Conservation (phyloP, 768 basidiomycete genomes). For the Guyanaporus albipodus region DNA sequence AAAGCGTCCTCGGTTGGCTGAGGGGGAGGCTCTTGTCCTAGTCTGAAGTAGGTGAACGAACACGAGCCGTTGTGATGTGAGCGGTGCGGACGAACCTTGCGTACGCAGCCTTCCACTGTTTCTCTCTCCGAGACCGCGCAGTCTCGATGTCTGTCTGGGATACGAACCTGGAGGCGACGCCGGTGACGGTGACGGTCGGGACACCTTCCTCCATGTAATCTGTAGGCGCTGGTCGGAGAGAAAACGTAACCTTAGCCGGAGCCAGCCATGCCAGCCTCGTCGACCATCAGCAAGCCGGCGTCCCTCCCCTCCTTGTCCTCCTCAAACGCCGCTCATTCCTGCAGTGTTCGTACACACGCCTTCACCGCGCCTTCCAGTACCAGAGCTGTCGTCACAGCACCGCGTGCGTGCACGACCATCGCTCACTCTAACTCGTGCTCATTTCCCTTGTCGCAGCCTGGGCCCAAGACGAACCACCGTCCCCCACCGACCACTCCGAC, state of each 20-base stretch:
- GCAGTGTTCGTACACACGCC: constrained; percentile 27
- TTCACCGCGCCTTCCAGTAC: constrained; percentile 38
- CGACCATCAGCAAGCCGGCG: constrained; percentile 13
- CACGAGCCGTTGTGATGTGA: neutral
- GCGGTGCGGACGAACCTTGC: constrained; percentile 48
- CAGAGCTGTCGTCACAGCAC: constrained; percentile 59
- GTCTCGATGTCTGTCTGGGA: constrained; percentile 74
- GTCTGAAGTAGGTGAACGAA: constrained; percentile 36
- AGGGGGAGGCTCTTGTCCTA: constrained; percentile 82
- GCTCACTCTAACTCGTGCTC: neutral
- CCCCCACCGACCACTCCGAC: constrained; percentile 50
- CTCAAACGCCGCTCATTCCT: constrained; percentile 25
- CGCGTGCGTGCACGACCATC: constrained; percentile 47
- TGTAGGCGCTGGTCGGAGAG: constrained; percentile 24
- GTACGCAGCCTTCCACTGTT: constrained; percentile 89
- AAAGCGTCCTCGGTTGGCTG: constrained; percentile 71
- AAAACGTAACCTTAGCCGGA: constrained; percentile 6
- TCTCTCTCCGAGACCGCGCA: constrained; percentile 67
- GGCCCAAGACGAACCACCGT: constrained; percentile 81
- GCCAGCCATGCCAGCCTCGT: constrained; percentile 14
- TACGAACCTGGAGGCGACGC: constrained; percentile 82
- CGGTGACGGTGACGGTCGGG: constrained; percentile 67
- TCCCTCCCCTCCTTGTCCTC: constrained; percentile 26
- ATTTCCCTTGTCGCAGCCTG: constrained; percentile 49
- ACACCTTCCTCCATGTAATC: constrained; percentile 64